Base-by-base conservation (phyloP, 2,329 filamentous ascomycete species). In the Aquanectria penicillioides region DNA sequence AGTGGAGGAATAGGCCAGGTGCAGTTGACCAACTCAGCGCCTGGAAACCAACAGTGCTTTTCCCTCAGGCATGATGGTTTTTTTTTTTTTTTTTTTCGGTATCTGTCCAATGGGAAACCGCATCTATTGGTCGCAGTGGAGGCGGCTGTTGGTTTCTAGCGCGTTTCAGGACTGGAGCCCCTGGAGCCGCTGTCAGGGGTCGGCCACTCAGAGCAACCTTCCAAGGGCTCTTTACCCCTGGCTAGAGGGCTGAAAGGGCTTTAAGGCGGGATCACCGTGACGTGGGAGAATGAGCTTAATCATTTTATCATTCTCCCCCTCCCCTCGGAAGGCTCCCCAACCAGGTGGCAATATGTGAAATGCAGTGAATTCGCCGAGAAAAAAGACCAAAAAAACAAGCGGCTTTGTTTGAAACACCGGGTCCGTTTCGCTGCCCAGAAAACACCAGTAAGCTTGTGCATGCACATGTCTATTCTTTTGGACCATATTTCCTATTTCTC, bases 351-450 rank as follows among this genome's bases (percentile, higher is more conserved):
- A 22, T 20, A 11, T 13, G 8, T 20, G 34, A 37, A 18, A 11
- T 10, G 15, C n/a, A 11, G 15, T 10, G 23, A 10, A 38, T 20
- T 10, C 18, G 18, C 18, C 23, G 36, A 18, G 26, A 31, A 33
- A 28, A 18, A 31, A 52, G n/a, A 6, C 20, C 17, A 20, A 41
- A 41, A 25, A 20, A 15, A 25, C 9, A 36, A 38, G 18, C 50
- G 31, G 63, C 59, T 51, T 51, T 52, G 34, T 31, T 66, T 66
- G 64, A 67, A 68, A 68, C 66, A 59, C 52, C 65, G 44, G 53
- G 57, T 36, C 48, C 41, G 53, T 69, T 64, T 64, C 52, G 47
- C 34, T 10, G 29, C 40, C 47, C 34, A 13, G 33, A 31, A 34
- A 50, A 38, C 33, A 33, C 46, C 33, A 36, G 53, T 15, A 36